Evolutionary conservation across 1,139 yeast genomes (phyloP), one percentile per base, ranked within the genome.

Genomic region (Zygotorulaspora mrakii): DNA sequence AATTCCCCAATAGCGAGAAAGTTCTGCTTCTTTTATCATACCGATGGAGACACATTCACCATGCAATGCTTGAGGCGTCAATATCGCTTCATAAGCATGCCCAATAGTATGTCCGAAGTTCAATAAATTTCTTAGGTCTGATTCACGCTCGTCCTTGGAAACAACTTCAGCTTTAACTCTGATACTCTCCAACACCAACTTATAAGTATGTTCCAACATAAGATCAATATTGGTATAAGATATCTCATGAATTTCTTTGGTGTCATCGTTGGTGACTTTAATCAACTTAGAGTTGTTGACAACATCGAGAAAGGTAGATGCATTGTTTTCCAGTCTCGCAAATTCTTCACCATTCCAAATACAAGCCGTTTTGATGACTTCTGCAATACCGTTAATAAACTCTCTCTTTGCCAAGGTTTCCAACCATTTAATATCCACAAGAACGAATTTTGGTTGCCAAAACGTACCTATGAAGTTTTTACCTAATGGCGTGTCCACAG

Each of bases 21-120:
- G 73, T 65, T 91, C 98, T 2, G 97, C 98, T 65, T 91, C 99
- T 55, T 81, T 75, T 30, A 94, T 81, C 79, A 89, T 85, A 49
- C 99, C 99, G 48, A 91, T 76, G 7, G 97, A 76, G 13, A 91
- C 98, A 73, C 98, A 91, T 65, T 91, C 99, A 46, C 99, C 99
- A 55, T 91, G 99, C 34, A 91, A 73, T 13, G 95, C 94, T 62
- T 89, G 88, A 6, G 99, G 98, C 3, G 97, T 88, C 50, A 91
- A 73, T 24, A 94, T 79, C 11, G 98, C 98, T 68, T 91, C 99
- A 53, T 84, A 88, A 17, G 99, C 99, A 64, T 91, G 99, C 32
- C 98, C 99, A 55, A 91, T 89, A 25, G 96, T 80, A 64, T 91
- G 99, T 21, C 99, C 99, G 61, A 91, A 94, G 66, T 91, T 91